Percentiles rank a stretch among this genome's conserved stretches.
These are phyloP conservation scores for Colletotrichum incanum DNA, from an alignment of 2,329 filamentous ascomycete genomes.

Conservation along the genomic window DNA sequence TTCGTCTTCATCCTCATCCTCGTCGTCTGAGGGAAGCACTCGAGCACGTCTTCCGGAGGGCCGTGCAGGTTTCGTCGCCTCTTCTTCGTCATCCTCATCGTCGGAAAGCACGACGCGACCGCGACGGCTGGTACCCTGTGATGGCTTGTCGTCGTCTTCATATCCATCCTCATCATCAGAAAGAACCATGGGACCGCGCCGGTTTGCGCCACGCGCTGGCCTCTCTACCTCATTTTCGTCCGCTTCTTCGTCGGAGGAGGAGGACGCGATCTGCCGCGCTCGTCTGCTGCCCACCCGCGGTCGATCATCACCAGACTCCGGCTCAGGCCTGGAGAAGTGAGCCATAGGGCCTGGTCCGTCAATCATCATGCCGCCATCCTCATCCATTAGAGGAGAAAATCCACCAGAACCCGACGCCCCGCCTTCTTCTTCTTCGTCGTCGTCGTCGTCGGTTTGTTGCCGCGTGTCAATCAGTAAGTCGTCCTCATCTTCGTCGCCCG, in stretches of 20 bases:
- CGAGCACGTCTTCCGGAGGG: slow-evolving; percentile 19
- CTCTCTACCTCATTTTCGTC: slow-evolving; percentile 44
- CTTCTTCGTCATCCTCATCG: slow-evolving; percentile 41
- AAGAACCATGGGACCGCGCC: slow-evolving; percentile 23
- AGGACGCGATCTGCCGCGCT: slow-evolving; percentile 50
- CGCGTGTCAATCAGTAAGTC: slow-evolving; percentile 28
- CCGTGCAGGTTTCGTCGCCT: background rate
- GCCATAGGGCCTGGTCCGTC: slow-evolving; percentile 37
- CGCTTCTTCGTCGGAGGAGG: slow-evolving; percentile 45
- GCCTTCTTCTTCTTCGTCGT: slow-evolving; percentile 47
- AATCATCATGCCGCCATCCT: slow-evolving; percentile 32
- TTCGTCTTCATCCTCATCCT: slow-evolving; percentile 41
- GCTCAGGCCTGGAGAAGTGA: slow-evolving; percentile 53
- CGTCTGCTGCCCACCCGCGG: slow-evolving; percentile 39
- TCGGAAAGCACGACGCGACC: slow-evolving; percentile 45
- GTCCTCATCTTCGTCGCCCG: slow-evolving; percentile 33
- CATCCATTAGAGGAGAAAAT: slow-evolving; percentile 36
- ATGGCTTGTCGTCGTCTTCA: slow-evolving; percentile 35
- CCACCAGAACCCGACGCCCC: slow-evolving; percentile 32
- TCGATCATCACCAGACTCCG: slow-evolving; percentile 37
- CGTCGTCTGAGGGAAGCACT: slow-evolving; percentile 24
- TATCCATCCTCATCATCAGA: slow-evolving; percentile 47
- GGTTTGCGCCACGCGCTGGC: background rate
- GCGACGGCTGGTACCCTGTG: slow-evolving; percentile 41
- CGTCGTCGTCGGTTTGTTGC: slow-evolving; percentile 47